Conservation (phyloP, 371 early-diverging fungal genomes). For the Mortierella sp. region DNA sequence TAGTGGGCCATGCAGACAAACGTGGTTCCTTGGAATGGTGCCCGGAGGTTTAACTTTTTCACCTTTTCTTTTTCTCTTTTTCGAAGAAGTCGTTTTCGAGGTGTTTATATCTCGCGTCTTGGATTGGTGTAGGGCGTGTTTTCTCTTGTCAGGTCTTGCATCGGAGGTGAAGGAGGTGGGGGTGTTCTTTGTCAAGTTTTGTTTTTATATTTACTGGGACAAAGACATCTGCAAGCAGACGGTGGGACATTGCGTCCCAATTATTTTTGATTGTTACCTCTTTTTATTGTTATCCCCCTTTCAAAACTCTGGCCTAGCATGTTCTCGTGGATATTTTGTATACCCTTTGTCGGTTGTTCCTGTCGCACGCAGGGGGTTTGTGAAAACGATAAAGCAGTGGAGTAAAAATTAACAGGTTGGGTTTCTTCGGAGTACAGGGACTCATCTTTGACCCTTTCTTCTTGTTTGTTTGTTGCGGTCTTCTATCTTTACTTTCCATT, state of each 20-base stretch:
- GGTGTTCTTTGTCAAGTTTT: neutral
- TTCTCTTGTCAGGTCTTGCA: neutral
- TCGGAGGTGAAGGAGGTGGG: neutral
- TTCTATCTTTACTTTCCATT: neutral
- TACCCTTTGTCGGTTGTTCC: neutral
- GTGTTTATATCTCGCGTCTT: neutral
- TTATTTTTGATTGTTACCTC: neutral
- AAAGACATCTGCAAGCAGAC: neutral
- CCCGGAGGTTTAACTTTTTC: neutral
- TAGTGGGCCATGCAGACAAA: neutral
- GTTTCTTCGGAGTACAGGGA: neutral
- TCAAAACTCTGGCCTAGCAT: conserved; percentile 4
- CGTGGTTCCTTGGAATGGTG: conserved; percentile 6
- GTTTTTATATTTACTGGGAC: neutral
- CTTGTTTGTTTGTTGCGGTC: neutral
- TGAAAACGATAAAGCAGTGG: neutral
- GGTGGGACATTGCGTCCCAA: conserved; percentile 2
- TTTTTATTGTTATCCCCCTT: neutral
- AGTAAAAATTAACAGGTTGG: neutral
- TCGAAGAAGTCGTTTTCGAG: neutral
- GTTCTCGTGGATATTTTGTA: neutral
- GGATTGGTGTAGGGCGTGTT: neutral
- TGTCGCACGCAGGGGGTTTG: neutral
- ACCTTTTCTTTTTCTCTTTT: neutral
- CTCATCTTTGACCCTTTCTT: neutral